Evolutionary conservation across 257 asterid species (phyloP).

Genomic region (Nicotiana undulata): DNA sequence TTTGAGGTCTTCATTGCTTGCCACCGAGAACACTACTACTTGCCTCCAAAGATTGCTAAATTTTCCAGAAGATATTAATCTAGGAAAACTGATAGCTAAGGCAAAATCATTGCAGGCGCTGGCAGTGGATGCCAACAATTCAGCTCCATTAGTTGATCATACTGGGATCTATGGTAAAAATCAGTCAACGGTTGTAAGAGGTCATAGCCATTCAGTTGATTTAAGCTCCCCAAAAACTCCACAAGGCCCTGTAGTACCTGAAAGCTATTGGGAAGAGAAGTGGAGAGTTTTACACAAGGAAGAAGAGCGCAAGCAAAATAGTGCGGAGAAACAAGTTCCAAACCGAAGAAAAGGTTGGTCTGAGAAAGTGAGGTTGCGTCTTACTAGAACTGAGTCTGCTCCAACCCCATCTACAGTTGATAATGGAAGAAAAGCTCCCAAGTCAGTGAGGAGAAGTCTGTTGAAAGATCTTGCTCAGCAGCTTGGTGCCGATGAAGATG

Average conservation of each 20-base stretch:
- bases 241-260: conserved; percentile 29
- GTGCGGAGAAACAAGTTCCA: conserved; percentile 22
- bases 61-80: conserved; percentile 55
- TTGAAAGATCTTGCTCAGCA: conserved; percentile 59
- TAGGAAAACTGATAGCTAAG: conserved; percentile 49
- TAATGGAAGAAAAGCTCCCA: conserved; percentile 27
- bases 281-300: conserved; percentile 81
- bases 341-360: conserved; percentile 56
- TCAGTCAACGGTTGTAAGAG: conserved; percentile 37
- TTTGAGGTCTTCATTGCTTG: conserved; percentile 76
- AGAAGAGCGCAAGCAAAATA: conserved; percentile 38
- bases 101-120: conserved; percentile 67
- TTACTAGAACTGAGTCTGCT: conserved; percentile 59
- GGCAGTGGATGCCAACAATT: conserved; percentile 51
- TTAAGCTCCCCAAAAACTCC: conserved; percentile 53
- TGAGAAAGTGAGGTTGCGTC: conserved; percentile 43
- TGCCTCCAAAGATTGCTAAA: conserved; percentile 81
- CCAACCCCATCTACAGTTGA: conserved; percentile 42
- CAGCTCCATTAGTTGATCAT: conserved; percentile 35
- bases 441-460: conserved; percentile 60
- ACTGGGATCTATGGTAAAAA: conserved; percentile 31
- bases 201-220: conserved; percentile 56
- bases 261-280: conserved; percentile 92
- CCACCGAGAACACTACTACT: conserved; percentile 73
- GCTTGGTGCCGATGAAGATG: conserved; percentile 47